Conservation (phyloP, 176 grass and related monocot species). For the Carex myosuroides region DNA sequence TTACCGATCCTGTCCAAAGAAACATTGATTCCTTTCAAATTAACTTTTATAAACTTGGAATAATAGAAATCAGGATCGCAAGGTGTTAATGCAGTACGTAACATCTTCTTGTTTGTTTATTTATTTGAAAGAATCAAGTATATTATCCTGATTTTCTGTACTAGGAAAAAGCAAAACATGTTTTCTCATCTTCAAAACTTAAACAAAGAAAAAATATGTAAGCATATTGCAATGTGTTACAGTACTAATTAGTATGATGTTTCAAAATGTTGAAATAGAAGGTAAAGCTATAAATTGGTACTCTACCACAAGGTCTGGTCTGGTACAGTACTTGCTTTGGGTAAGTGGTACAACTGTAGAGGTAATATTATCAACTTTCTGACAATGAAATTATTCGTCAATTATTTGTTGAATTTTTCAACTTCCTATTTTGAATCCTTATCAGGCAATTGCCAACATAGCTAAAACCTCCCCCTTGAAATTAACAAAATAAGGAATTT, state of each 20-base stretch:
- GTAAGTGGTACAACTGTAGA: not conserved
- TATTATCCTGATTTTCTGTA: not conserved
- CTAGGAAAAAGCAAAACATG: not conserved
- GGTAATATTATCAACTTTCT: not conserved
- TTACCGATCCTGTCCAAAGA: conserved; percentile 49
- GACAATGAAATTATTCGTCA: not conserved
- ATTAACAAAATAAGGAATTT: not conserved
- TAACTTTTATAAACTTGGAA: not conserved
- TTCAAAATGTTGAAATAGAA: too few species aligned
- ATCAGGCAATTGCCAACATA: not conserved
- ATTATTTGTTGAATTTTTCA: not conserved
- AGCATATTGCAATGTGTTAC: not conserved
- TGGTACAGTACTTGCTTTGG: not conserved
- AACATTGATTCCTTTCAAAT: not conserved
- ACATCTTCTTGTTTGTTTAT: not conserved
- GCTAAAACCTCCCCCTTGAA: not conserved
- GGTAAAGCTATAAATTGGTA: too few species aligned
- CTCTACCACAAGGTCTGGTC: not conserved
- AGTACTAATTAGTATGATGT: too few species aligned
- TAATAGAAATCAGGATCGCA: not conserved
- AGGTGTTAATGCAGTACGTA: not conserved
- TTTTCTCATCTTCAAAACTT: not conserved
- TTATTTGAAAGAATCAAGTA: not conserved
- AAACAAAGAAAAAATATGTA: not conserved
- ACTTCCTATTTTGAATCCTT: too few species aligned